phyloP scores from a whole-genome alignment of 257 asterid species.

The Verbascum thapsus region DNA sequence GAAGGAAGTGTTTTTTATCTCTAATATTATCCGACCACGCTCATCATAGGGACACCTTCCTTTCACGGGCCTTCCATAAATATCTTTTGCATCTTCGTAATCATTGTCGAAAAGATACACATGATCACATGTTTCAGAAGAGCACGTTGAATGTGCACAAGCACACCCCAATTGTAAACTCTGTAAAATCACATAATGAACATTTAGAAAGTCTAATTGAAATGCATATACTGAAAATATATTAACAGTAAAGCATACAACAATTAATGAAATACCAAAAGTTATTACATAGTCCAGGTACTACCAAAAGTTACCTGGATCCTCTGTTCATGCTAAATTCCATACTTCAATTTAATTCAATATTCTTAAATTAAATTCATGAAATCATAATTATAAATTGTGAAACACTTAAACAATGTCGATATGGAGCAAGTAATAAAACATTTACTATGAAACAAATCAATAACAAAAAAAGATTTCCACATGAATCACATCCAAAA shows the following conservation, averaged over 20 bases:
- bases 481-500: too few species aligned
- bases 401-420: too few species aligned
- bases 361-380: too few species aligned
- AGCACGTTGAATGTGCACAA: constrained; percentile 69
- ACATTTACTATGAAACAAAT: too few species aligned
- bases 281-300: too few species aligned
- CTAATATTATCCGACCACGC: constrained; percentile 90
- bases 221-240: constrained; percentile 11
- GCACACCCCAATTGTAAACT: constrained; percentile 85
- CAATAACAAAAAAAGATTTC: too few species aligned
- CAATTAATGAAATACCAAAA: too few species aligned
- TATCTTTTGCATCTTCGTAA: constrained; percentile 90
- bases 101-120: constrained; percentile 91
- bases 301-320: too few species aligned
- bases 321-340: too few species aligned
- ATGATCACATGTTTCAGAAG: constrained; percentile 78
- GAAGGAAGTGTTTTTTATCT: constrained; percentile 58
- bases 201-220: constrained; percentile 8
- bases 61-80: constrained; percentile 80
- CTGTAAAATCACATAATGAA: constrained; percentile 45
- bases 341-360: too few species aligned
- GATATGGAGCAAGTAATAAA: too few species aligned
- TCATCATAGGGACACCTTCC: constrained; percentile 96
- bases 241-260: background rate
- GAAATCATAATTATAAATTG: too few species aligned